These are phyloP conservation scores for Cyberlindnera bimundalis DNA, from an alignment of 805 yeast species.

Conservation along the genomic window DNA sequence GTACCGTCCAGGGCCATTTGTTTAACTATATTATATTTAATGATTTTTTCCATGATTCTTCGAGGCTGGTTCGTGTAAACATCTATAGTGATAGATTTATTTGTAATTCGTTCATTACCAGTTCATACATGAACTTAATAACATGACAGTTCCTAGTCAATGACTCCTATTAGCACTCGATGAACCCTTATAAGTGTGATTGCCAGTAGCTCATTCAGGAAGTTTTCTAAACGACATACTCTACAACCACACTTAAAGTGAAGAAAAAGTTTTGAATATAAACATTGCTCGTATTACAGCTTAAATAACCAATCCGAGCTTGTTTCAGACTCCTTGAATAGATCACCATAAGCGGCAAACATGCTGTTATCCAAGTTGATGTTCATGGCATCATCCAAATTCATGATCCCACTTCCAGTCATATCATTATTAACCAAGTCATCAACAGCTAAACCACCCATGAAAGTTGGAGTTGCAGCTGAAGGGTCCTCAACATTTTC, in stretches of 20 bases:
- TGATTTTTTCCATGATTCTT: too few species aligned
- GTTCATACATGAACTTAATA: too few species aligned
- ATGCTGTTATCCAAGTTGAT: background rate
- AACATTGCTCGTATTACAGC: background rate
- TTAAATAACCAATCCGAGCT: conserved; percentile 15
- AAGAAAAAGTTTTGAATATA: background rate
- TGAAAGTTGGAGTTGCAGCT: background rate
- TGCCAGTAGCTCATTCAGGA: too few species aligned
- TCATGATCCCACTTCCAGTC: conserved; percentile 3
- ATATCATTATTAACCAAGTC: conserved; percentile 8
- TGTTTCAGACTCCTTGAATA: conserved; percentile 2
- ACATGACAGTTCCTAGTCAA: background rate
- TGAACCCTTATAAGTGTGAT: too few species aligned
- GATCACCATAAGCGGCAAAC: conserved; percentile 2
- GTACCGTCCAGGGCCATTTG: too few species aligned
- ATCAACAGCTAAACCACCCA: conserved; percentile 7
- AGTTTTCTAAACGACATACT: too few species aligned
- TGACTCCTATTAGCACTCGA: too few species aligned
- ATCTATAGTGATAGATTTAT: too few species aligned
- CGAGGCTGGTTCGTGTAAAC: too few species aligned
- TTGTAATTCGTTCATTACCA: too few species aligned
- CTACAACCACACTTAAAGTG: too few species aligned
- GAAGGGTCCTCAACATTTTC: background rate
- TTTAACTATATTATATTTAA: background rate
- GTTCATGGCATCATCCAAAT: conserved; percentile 9